Evolutionary conservation across 805 yeast species (phyloP).

Genomic region (Millerago galiae): DNA sequence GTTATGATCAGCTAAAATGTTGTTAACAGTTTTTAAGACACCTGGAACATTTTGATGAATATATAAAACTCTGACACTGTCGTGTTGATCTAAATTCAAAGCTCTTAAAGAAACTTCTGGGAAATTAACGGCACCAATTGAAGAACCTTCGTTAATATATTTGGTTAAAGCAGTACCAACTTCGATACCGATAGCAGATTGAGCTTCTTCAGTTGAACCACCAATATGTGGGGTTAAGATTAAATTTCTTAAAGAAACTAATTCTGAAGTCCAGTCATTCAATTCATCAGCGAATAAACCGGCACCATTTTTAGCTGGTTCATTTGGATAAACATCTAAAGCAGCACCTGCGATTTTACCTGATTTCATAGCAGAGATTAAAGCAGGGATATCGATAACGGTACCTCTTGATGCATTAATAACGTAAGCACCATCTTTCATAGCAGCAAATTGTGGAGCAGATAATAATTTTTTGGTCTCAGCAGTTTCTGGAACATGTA

Average conservation of each 20-base stretch:
- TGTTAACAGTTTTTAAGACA: conserved; percentile 95
- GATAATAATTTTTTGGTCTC: conserved; percentile 90
- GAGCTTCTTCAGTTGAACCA: conserved; percentile 99
- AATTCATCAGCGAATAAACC: conserved; percentile 64
- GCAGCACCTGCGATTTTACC: conserved; percentile 98
- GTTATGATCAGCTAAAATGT: conserved; percentile 88
- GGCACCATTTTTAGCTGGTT: conserved; percentile 95
- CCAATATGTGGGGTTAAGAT: conserved; percentile 97
- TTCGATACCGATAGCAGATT: conserved; percentile 94
- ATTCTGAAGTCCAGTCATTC: conserved; percentile 79
- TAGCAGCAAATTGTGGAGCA: conserved; percentile 85
- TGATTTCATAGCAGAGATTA: conserved; percentile 82
- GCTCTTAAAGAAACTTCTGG: conserved; percentile 94
- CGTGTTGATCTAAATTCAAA: conserved; percentile 77
- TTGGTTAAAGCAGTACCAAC: conserved; percentile 81
- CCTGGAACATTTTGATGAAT: conserved; percentile 98
- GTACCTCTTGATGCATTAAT: conserved; percentile 98
- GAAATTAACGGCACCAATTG: conserved; percentile 96
- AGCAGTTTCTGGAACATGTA: conserved; percentile 91
- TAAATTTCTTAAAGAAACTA: conserved; percentile 75
- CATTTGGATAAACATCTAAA: conserved; percentile 91
- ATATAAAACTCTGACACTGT: conserved; percentile 88
- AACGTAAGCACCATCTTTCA: conserved; percentile 93
- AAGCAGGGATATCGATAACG: conserved; percentile 92
- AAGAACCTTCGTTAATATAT: conserved; percentile 93